Percentiles rank a stretch among this genome's conserved stretches.
These are phyloP conservation scores for Trichoderma sp. DNA, from an alignment of 2,329 filamentous ascomycete genomes.

Conservation along the genomic window DNA sequence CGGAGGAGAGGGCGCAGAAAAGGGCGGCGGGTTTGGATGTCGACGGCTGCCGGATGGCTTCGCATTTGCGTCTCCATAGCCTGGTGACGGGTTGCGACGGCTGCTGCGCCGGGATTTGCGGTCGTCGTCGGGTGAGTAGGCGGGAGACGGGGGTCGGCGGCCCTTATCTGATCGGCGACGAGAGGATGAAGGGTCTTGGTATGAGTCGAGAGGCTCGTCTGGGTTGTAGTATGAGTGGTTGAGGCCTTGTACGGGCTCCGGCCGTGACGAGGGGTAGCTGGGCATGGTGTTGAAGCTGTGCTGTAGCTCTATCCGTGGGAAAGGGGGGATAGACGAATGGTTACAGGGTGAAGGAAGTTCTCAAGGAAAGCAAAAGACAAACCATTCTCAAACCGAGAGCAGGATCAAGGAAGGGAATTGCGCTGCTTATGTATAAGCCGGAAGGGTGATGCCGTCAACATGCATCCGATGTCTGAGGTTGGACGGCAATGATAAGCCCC, in stretches of 20 bases:
- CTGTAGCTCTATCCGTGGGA: neutral
- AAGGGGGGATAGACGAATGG: neutral
- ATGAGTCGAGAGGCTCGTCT: neutral
- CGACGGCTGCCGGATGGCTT: neutral
- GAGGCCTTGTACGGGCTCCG: slow-evolving; percentile 3
- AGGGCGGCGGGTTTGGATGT: slow-evolving; percentile 1
- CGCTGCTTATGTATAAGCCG: neutral
- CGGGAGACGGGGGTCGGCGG: neutral
- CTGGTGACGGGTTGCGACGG: slow-evolving; percentile 9
- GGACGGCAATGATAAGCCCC: neutral
- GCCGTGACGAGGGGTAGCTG: neutral
- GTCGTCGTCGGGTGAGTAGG: neutral
- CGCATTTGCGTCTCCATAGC: neutral
- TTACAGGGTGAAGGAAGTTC: neutral
- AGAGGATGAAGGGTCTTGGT: neutral
- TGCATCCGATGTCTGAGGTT: neutral
- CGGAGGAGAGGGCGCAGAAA: slow-evolving; percentile 6
- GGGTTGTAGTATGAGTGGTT: slow-evolving; percentile 18
- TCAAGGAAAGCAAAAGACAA: neutral
- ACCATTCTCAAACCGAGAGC: neutral
- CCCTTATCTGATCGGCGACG: slow-evolving; percentile 1
- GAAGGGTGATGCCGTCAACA: neutral
- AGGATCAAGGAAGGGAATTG: neutral
- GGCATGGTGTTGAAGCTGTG: neutral
- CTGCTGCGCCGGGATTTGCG: slow-evolving; percentile 8